Base-by-base conservation (phyloP, 192 early-diverging fungal species). In the Linnemannia zychae region DNA sequence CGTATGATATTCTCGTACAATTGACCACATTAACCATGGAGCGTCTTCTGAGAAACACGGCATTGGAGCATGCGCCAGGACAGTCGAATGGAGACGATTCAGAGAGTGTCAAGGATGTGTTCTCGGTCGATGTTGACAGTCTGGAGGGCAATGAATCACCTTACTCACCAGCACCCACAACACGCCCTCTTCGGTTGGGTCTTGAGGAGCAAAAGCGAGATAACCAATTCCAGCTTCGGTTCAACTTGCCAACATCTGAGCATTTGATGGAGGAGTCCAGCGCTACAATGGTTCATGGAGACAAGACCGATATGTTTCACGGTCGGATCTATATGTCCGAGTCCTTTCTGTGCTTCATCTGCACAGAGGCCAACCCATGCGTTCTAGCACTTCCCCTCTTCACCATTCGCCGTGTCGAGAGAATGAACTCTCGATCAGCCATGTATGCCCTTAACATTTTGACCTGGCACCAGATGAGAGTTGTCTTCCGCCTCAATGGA, bases 1-100 rank as follows among this genome's bases (percentile, higher is more conserved):
- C 97, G 7, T 99, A 94, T 78, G 97, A 99, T 76, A 90, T 99
- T 73, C 89, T 99, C n/a, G 94, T 97, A 65, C 96, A 98, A 78
- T 89, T 99, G 68, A 96, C 96, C 0, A 91, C 93, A 63, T 88
- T 95, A 68, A 95, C 97, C 9, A 98, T 99, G 96, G 91, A 95
- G 74, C 90, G 93, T 44, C 88, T 99, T 60, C 88, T 99, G 74
- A 94, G 98, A 72, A 95, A 94, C 83, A 95, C 97, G 4, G 90
- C 92, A 7, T 85, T 92, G 20, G 92, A 93, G 50, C 93, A 93
- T 24, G 92, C 95, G 20, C 92, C 92, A 11, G 91, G 91, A 34
- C 82, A 77, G 28, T 86, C 89, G 11, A 76, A 76, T 34, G 75
- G 76, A 40, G 78, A 81, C 7, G 84, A 79, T 60, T 13, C 52